phyloP scores from a whole-genome alignment of 768 basidiomycete species.

The Tulasnella sp. region DNA sequence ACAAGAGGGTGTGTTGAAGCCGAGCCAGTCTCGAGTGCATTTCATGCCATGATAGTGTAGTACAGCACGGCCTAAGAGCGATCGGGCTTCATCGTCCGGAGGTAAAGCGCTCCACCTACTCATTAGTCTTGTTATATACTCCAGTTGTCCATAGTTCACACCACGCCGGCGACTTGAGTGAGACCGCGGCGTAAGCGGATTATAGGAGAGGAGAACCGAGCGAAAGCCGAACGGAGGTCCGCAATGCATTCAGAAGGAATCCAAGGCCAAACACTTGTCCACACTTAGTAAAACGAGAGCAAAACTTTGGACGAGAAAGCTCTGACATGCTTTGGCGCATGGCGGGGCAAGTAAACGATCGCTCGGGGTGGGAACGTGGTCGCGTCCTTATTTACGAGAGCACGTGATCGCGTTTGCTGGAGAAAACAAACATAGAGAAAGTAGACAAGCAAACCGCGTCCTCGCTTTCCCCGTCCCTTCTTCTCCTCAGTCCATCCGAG shows the following conservation, averaged over 20 bases:
- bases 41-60: neutral
- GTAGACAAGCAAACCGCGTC: neutral
- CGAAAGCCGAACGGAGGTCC: neutral
- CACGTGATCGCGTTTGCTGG: conserved; percentile 15
- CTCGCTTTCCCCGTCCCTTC: neutral
- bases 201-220: neutral
- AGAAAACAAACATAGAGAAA: neutral
- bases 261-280: neutral
- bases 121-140: neutral
- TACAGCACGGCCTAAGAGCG: neutral
- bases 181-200: conserved; percentile 1
- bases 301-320: neutral
- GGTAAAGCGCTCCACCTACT: neutral
- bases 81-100: neutral
- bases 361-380: conserved; percentile 7
- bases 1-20: neutral
- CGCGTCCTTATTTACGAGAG: neutral
- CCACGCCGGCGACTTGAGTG: conserved; percentile 11
- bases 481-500: neutral
- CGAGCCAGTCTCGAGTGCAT: neutral
- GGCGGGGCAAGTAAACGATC: neutral
- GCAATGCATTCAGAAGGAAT: neutral
- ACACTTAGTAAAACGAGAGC: neutral
- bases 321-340: neutral
- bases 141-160: neutral